phyloP scores from a whole-genome alignment of 2,329 filamentous ascomycete species.

The Trichoderma citrinoviride region DNA sequence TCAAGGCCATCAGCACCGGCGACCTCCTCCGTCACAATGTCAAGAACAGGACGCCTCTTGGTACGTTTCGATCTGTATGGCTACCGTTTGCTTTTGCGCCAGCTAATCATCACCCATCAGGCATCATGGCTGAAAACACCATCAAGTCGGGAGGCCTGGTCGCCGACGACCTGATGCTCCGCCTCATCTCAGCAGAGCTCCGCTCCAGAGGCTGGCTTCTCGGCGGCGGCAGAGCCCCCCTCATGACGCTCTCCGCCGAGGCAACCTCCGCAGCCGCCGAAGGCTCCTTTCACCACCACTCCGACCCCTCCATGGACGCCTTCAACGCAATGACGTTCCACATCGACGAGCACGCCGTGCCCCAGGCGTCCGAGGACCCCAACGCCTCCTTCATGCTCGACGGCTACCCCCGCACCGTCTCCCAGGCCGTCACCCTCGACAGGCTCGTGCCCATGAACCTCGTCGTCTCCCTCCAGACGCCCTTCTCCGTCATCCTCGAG shows the following conservation, averaged over 20 bases:
- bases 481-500: slow-evolving; percentile 79
- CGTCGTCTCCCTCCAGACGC: slow-evolving; percentile 82
- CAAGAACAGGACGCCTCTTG: slow-evolving; percentile 78
- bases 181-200: slow-evolving; percentile 88
- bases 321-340: slow-evolving; percentile 42
- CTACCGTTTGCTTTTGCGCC: not conserved
- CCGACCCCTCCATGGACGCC: slow-evolving; percentile 36
- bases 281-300: slow-evolving; percentile 31
- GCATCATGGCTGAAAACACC: slow-evolving; percentile 83
- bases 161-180: slow-evolving; percentile 84
- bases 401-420: slow-evolving; percentile 86
- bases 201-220: slow-evolving; percentile 80
- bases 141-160: slow-evolving; percentile 91
- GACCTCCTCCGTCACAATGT: slow-evolving; percentile 93
- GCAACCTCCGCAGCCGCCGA: slow-evolving; percentile 28
- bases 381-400: slow-evolving; percentile 91
- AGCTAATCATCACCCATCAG: slow-evolving; percentile 42
- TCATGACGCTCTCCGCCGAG: slow-evolving; percentile 52
- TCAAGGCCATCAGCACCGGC: slow-evolving; percentile 89
- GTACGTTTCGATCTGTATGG: slow-evolving; percentile 43
- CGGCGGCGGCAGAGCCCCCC: slow-evolving; percentile 36
- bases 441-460: slow-evolving; percentile 89
- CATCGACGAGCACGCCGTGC: slow-evolving; percentile 39
- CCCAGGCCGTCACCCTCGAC: slow-evolving; percentile 76
- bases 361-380: slow-evolving; percentile 62